Evolutionary conservation across 768 basidiomycete genomes (phyloP), one percentile per base, ranked within the genome.

Genomic region (Pleurotus citrinopileatus): DNA sequence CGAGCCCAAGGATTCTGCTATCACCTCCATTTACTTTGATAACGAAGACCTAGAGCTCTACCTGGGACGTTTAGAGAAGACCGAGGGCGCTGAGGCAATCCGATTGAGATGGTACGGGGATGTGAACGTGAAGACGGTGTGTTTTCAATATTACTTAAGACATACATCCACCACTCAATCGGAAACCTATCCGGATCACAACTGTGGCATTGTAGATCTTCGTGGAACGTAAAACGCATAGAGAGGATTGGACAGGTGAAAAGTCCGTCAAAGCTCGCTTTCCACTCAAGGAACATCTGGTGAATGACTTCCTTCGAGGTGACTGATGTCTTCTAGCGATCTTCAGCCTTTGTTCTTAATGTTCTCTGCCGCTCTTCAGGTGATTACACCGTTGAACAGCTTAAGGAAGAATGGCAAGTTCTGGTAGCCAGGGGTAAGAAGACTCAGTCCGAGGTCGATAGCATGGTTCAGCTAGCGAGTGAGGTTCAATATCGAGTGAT

Each of bases 231-330:
- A 93, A 93, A 70, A 93, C 90, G 0, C 90, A 99, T 66, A 83
- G 94, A 52, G 97, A 99, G 70, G 97, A 99, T 65, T 99, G 97
- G 97, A 98, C 96, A 0, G 97, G 97, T 28, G 96, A 99, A 70
- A 98, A 98, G 70, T 94, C 92, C 8, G 95, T 98, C 65, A 99
- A 98, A 70, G 91, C 94, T 12, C 89, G 95, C 9, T 98, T 98
- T 73, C 85, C 91, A 2, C 86, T 99, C 67, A 94, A 96, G 66
- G 96, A 98, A 66, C 84, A 93, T 57, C 83, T 90, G 42, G 87
- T 98, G 60, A 96, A 98, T 64, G 86, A 89, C 13, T 99, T 94
- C 76, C 70, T 97, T 36, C 76, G 79, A 19, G 97, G 97, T 15
- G 22, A 4, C 29, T 3, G 43, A 4, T 2, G 8, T 22, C 12